Evolutionary conservation across 2,329 filamentous ascomycete genomes (phyloP), one percentile per base, ranked within the genome.

Genomic region (Paracorniculantispora psalliotae): DNA sequence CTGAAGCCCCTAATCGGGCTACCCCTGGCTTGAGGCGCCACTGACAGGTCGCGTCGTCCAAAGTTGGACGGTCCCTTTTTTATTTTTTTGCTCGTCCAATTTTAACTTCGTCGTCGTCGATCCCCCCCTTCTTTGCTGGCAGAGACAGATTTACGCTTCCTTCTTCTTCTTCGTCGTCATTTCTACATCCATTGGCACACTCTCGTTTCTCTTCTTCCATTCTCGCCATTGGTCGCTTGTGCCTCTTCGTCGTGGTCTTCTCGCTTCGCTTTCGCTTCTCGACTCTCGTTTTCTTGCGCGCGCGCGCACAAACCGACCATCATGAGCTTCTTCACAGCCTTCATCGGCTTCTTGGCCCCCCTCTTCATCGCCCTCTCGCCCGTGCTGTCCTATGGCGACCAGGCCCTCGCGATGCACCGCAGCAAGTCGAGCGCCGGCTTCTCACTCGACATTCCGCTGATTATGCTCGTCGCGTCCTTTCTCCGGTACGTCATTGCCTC

Each of bases 391-490:
- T 88, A 88, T 71, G 79, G 80, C 67, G 85, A 88, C 73, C 85
- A 88, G 74, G 84, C 82, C 26, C 68, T 84, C 49, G 81, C 85
- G 37, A 89, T 89, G 81, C 80, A 87, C 67, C 77, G 81, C 66
- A 79, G 75, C 59, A 85, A 82, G 70, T 85, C 84, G 46, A 88
- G 85, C 64, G 83, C 82, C 15, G 85, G 86, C 59, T 89, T 89
- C 73, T 89, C 86, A 19, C 78, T 89, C 62, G 86, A 89, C 66
- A 89, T 88, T 47, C 86, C 86, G 33, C 75, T 89, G 59, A 89
- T 89, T 62, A 89, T 89, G 86, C 81, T 89, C 53, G 79, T 88
- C 57, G 84, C 86, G 28, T 89, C 85, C 3, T 74, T 89, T 57
- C 74, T 88, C 58, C 84, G 85, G 83, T 88, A 68, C 49, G 75